phyloP scores from a whole-genome alignment of 2,329 filamentous ascomycete species.

The Trichoderma aggressivum region DNA sequence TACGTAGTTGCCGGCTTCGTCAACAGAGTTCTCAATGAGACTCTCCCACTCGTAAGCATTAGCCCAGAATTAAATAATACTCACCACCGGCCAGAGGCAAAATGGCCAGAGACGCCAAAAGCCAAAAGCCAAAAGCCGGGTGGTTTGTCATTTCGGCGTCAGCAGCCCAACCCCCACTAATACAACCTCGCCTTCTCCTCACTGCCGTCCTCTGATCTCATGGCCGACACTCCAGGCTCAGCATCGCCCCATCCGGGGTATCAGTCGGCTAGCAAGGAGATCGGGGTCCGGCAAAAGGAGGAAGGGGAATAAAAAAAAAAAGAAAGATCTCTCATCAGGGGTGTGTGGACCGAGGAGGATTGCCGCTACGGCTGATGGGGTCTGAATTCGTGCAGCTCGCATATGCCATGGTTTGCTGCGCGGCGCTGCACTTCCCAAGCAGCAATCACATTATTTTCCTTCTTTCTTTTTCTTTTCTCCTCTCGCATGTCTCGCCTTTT shows the following conservation, averaged over 20 bases:
- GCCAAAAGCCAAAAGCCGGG: neutral
- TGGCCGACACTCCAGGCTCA: neutral
- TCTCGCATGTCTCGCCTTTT: neutral
- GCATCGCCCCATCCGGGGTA: neutral
- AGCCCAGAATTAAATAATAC: neutral
- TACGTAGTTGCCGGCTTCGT: neutral
- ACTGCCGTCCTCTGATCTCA: neutral
- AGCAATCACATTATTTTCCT: neutral
- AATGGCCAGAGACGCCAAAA: neutral
- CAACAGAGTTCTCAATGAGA: neutral
- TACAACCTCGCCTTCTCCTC: neutral
- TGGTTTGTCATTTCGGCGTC: slow-evolving; percentile 11
- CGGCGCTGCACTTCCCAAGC: neutral
- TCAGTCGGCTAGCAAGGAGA: neutral
- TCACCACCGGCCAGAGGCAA: neutral
- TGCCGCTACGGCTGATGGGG: neutral
- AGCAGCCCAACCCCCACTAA: neutral
- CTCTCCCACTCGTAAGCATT: neutral
- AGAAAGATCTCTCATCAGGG: neutral
- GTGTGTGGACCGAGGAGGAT: neutral
- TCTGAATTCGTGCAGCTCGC: neutral
- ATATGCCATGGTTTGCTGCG: neutral
- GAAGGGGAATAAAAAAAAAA: neutral
- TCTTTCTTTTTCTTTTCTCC: neutral
- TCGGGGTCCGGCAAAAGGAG: slow-evolving; percentile 3